phyloP scores from a whole-genome alignment of 2,329 filamentous ascomycete species.

The Pseudogymnoascus sp. region DNA sequence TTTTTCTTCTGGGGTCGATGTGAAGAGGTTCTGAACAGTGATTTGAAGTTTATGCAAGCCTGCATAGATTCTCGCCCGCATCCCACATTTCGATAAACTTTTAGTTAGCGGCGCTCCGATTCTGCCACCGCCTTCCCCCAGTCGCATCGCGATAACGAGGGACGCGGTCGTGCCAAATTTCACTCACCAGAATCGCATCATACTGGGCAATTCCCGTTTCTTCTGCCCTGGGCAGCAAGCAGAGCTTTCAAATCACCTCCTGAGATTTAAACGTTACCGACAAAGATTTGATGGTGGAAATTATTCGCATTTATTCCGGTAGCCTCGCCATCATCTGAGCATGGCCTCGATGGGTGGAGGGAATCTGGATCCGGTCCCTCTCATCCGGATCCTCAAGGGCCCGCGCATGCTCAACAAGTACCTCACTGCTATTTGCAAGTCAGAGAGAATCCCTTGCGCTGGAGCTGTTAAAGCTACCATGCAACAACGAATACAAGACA shows the following conservation, averaged over 20 bases:
- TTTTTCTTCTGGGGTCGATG: not conserved
- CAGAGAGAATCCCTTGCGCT: conserved; percentile 65
- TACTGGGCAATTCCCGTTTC: not conserved
- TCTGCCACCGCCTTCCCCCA: conserved; percentile 10
- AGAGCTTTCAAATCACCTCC: not conserved
- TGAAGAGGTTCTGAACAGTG: not conserved
- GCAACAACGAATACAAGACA: conserved; percentile 66
- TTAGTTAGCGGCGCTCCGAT: conserved; percentile 2
- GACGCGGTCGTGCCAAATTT: conserved; percentile 5
- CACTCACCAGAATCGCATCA: conserved; percentile 4
- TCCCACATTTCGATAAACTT: conserved; percentile 10
- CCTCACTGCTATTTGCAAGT: conserved; percentile 48
- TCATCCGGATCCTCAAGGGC: conserved; percentile 21
- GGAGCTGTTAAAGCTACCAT: conserved; percentile 73
- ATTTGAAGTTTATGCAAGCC: conserved; percentile 4
- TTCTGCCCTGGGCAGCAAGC: conserved; percentile 7
- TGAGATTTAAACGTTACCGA: not conserved
- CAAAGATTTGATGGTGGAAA: conserved; percentile 8
- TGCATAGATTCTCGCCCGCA: conserved; percentile 10
- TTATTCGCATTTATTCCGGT: not conserved
- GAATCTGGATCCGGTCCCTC: conserved; percentile 24
- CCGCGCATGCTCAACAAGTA: conserved; percentile 24
- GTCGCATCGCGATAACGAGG: conserved; percentile 10
- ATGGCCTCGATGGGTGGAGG: conserved; percentile 29
- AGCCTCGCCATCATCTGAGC: conserved; percentile 1